Evolutionary conservation across 352 stramenopile species (phyloP).

Genomic region (Phytopythium delawarense): DNA sequence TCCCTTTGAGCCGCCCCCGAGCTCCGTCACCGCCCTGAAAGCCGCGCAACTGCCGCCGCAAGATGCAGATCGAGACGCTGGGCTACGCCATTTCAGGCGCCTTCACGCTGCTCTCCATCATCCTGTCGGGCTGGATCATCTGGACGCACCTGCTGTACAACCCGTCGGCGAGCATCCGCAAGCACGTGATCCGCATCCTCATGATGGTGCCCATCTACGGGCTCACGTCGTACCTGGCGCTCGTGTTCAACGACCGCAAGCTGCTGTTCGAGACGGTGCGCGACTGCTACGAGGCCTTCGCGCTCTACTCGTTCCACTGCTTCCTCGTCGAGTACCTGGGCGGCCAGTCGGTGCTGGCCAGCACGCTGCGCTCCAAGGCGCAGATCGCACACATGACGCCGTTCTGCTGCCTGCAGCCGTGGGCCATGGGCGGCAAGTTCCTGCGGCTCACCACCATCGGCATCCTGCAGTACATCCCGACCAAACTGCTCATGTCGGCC

Average conservation of each 20-base stretch:
- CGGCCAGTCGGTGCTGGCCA: constrained; percentile 75
- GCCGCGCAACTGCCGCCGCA: neutral
- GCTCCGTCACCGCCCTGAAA: neutral
- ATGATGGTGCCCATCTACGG: constrained; percentile 94
- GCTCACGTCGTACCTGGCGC: constrained; percentile 87
- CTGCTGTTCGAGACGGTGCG: constrained; percentile 89
- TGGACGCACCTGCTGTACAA: constrained; percentile 88
- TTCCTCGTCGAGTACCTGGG: constrained; percentile 90
- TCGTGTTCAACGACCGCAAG: constrained; percentile 88
- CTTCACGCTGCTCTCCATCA: constrained; percentile 83
- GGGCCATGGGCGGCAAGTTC: constrained; percentile 92
- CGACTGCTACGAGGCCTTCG: constrained; percentile 93
- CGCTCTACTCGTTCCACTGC: constrained; percentile 93
- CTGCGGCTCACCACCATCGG: constrained; percentile 90
- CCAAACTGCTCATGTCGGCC: constrained; percentile 86
- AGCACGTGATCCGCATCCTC: constrained; percentile 92
- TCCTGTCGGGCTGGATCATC: constrained; percentile 84
- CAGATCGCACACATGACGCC: constrained; percentile 77
- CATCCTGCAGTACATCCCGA: constrained; percentile 92
- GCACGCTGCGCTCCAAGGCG: constrained; percentile 81
- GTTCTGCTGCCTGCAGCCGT: constrained; percentile 87
- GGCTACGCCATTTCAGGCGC: constrained; percentile 84
- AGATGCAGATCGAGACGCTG: constrained; percentile 85
- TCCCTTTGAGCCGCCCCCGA: neutral
- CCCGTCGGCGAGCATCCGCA: constrained; percentile 74